phyloP scores from a whole-genome alignment of 345 rosid species.

The Eucalyptus coolabah region DNA sequence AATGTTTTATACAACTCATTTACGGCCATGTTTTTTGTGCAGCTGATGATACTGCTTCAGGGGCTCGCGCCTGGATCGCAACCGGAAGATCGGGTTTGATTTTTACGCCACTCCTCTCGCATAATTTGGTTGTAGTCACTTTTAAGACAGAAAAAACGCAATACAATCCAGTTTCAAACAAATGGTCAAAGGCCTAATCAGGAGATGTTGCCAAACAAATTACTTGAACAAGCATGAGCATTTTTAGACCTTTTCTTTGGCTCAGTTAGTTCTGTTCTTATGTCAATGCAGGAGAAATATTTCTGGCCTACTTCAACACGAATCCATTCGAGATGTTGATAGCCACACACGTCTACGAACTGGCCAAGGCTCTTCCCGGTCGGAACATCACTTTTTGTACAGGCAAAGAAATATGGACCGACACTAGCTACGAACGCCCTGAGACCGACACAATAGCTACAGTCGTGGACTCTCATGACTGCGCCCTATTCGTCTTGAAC shows the following conservation, averaged over 20 bases:
- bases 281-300: conserved; percentile 27
- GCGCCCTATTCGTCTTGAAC: conserved; percentile 47
- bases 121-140: not conserved
- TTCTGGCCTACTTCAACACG: conserved; percentile 47
- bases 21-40: not conserved
- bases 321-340: conserved; percentile 21
- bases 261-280: not conserved
- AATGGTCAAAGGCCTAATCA: not conserved
- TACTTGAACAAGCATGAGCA: not conserved
- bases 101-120: not conserved
- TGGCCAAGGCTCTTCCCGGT: conserved; percentile 27
- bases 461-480: conserved; percentile 39
- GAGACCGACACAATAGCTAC: conserved; percentile 8
- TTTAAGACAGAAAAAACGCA: not conserved
- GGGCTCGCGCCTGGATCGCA: conserved; percentile 82
- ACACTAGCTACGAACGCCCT: conserved; percentile 6
- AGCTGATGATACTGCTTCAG: conserved; percentile 19
- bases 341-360: conserved; percentile 40
- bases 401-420: conserved; percentile 55
- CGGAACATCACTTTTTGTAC: conserved; percentile 8
- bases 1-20: not conserved
- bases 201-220: not conserved
- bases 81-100: conserved; percentile 56
- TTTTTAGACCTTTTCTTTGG: not conserved
- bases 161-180: not conserved